phyloP scores from a whole-genome alignment of 805 yeast species.

The Deakozyma indianensis region DNA sequence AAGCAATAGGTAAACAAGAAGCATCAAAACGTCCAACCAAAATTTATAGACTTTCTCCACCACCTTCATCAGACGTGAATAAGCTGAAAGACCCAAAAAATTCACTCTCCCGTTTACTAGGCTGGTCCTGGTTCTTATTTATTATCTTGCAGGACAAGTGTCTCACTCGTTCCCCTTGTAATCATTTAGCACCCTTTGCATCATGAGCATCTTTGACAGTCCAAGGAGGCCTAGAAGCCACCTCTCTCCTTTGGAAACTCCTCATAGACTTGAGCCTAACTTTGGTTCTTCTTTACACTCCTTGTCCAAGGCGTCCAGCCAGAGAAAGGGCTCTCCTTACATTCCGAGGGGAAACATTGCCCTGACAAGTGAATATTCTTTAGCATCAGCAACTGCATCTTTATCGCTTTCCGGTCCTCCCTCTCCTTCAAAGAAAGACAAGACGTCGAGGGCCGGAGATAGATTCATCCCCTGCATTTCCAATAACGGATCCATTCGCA shows the following conservation, averaged over 20 bases:
- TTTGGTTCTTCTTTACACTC: neutral
- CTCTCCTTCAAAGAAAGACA: neutral
- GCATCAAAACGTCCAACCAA: no score
- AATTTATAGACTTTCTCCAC: no score
- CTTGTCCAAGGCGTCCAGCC: neutral
- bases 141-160: no score
- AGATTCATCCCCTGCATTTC: neutral
- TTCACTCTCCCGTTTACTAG: no score
- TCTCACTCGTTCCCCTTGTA: no score
- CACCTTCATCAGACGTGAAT: no score
- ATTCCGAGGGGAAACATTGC: neutral
- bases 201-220: neutral
- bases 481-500: neutral
- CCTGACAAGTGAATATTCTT: neutral
- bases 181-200: neutral
- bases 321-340: neutral
- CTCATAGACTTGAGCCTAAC: neutral
- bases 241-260: neutral
- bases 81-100: no score
- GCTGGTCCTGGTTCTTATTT: no score
- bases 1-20: no score
- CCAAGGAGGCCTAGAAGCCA: neutral
- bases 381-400: neutral
- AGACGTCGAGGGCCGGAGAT: neutral
- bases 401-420: neutral